A percentile compares a stretch with the other conserved stretches of the same genome.
phyloP scores from a whole-genome alignment of 345 rosid genomes.

The Gossypium mustelinum region DNA sequence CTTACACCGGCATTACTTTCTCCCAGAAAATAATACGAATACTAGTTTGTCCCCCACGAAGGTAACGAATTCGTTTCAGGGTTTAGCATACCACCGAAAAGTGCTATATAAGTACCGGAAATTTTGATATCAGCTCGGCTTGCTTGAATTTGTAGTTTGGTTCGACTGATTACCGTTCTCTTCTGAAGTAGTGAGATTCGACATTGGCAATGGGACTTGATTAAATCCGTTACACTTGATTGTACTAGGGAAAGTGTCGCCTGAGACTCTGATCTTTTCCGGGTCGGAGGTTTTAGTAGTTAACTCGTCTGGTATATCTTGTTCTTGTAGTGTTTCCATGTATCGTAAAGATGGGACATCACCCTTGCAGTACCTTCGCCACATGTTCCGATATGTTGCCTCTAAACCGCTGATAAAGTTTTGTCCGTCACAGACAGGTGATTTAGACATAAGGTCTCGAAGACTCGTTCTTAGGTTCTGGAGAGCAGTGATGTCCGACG shows the following conservation, averaged over 20 bases:
- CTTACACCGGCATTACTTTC: slow-evolving; percentile 16
- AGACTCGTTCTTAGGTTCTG: slow-evolving; percentile 77
- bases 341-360: slow-evolving; percentile 73
- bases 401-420: slow-evolving; percentile 65
- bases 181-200: slow-evolving; percentile 31
- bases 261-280: slow-evolving; percentile 25
- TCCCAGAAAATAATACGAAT: slow-evolving; percentile 18
- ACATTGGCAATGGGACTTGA: slow-evolving; percentile 33
- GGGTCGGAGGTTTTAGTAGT: slow-evolving; percentile 29
- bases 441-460: slow-evolving; percentile 80
- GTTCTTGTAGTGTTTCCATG: slow-evolving; percentile 56
- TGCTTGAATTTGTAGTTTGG: slow-evolving; percentile 24
- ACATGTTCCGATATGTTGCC: slow-evolving; percentile 69
- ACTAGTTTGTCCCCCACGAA: neutral
- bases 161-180: slow-evolving; percentile 41
- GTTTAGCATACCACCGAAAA: neutral
- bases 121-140: slow-evolving; percentile 18
- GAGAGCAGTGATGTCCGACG: slow-evolving; percentile 73
- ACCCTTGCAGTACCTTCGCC: slow-evolving; percentile 82
- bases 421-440: slow-evolving; percentile 78
- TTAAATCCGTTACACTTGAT: slow-evolving; percentile 60
- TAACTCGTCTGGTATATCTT: slow-evolving; percentile 36
- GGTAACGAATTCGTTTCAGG: neutral
- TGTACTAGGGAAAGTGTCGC: slow-evolving; percentile 36
- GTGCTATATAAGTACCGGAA: neutral